Percentiles rank a stretch among this genome's conserved stretches.
Evolutionary conservation across 768 basidiomycete genomes (phyloP).

Genomic region (Boletellus emodensis): DNA sequence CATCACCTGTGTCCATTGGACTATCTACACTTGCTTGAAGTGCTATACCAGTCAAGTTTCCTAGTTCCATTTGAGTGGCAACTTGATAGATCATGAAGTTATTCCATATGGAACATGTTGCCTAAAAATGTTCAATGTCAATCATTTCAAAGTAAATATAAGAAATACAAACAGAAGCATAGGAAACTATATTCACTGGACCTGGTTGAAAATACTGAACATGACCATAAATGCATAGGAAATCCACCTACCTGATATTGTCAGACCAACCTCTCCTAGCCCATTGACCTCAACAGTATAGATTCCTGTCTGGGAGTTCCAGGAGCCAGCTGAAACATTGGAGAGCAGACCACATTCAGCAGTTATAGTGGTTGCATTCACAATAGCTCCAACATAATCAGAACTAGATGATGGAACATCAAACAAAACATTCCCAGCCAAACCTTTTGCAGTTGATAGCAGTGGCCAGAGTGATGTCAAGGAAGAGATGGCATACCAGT

Average conservation of each 20-base stretch:
- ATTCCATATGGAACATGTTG: background rate
- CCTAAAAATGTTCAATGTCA: background rate
- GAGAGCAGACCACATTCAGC: slow-evolving; percentile 15
- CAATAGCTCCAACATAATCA: slow-evolving; percentile 5
- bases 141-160: background rate
- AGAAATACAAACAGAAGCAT: background rate
- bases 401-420: slow-evolving; percentile 9
- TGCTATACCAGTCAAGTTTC: background rate
- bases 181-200: background rate
- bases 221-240: background rate
- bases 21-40: background rate
- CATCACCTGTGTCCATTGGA: background rate
- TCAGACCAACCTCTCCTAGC: background rate
- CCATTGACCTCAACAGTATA: slow-evolving; percentile 6
- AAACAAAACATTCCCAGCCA: slow-evolving; percentile 14
- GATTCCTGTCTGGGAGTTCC: background rate
- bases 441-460: slow-evolving; percentile 6
- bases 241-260: background rate
- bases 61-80: background rate
- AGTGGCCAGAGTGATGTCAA: background rate
- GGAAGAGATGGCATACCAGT: background rate
- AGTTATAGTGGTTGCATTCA: slow-evolving; percentile 15
- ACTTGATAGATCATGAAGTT: background rate
- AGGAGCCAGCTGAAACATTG: background rate
- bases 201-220: background rate